Base-by-base conservation (phyloP, 768 basidiomycete species). In the Aureoboletus auriporus region DNA sequence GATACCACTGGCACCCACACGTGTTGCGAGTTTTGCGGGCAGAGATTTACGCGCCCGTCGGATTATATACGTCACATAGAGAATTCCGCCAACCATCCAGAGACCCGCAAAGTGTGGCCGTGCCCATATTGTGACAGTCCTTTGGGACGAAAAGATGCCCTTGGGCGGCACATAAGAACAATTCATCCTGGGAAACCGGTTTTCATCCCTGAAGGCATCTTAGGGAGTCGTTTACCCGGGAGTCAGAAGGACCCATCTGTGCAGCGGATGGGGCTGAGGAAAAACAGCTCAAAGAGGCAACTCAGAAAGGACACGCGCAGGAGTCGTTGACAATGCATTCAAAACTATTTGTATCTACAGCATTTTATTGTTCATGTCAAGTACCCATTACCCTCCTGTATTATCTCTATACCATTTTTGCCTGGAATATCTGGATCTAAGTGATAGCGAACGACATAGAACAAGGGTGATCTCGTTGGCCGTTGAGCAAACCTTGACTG, bases 81-180 rank as follows among this genome's bases (percentile, higher is more conserved):
- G 39, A 62, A 62, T 13, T 59, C 60, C 2, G 23, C 53, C 0
- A 50, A 11, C 12, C 61, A 64, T 42, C 61, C 61, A 0, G 62
- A 56, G 13, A 62, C 62, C 0, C 56, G 62, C 3, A 61, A 51
- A 31, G n/a, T 62, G 31, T 62, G 62, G 62, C 59, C 53, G 1
- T 64, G 63, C 10, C 48, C 50, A 6, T 37, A 54, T 28, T 64
- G 63, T 20, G 31, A 60, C 1, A 57, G 44, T 5, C 11, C 28
- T 0, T 27, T 64, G n/a, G 60, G 63, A n/a, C 60, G 63, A 6
- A 55, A 48, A 30, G 63, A 64, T 29, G 65, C 63, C 4, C 60
- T 67, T 0, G 27, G 16, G 26, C 51, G 63, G 1, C 63, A 64
- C 30, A 49, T 65, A 12, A 57, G 44, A 12, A 54, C 59, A 2